Evolutionary conservation across 1,284 basidiomycete species (phyloP).

Genomic region (Volvariella volvacea): DNA sequence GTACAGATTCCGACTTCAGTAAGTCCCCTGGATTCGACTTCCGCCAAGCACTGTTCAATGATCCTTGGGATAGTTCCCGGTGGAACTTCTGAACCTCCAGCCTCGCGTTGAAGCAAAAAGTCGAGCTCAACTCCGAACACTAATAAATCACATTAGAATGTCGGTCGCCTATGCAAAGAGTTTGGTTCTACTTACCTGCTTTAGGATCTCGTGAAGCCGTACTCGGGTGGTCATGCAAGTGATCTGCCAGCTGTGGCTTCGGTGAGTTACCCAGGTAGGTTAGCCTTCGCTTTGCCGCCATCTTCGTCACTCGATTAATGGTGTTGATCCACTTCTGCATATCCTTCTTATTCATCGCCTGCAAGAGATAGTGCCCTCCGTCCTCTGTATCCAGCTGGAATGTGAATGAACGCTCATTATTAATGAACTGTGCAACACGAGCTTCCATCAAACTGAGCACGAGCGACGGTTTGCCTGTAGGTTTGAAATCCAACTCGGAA

Average conservation of each 20-base stretch:
- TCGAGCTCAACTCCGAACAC: slow-evolving; percentile 76
- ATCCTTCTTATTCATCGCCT: slow-evolving; percentile 60
- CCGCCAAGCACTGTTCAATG: slow-evolving; percentile 56
- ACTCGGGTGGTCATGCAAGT: slow-evolving; percentile 48
- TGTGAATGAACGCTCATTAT: slow-evolving; percentile 72
- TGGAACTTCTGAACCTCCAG: slow-evolving; percentile 36
- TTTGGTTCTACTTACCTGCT: slow-evolving; percentile 43
- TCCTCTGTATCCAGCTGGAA: slow-evolving; percentile 82
- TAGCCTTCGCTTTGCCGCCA: slow-evolving; percentile 68
- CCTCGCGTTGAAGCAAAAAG: slow-evolving; percentile 61
- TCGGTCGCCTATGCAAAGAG: neutral
- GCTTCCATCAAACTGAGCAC: slow-evolving; percentile 70
- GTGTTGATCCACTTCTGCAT: slow-evolving; percentile 72
- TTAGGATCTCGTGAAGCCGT: slow-evolving; percentile 45
- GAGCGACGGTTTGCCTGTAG: slow-evolving; percentile 63
- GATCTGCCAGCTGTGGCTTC: slow-evolving; percentile 63
- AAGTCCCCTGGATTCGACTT: slow-evolving; percentile 70
- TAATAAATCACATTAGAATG: slow-evolving; percentile 19
- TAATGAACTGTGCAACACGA: slow-evolving; percentile 60
- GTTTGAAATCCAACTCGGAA: slow-evolving; percentile 66
- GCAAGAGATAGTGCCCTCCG: slow-evolving; percentile 74
- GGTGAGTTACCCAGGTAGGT: slow-evolving; percentile 73
- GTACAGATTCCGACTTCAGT: slow-evolving; percentile 78
- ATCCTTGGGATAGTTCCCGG: slow-evolving; percentile 58
- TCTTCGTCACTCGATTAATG: slow-evolving; percentile 61